These are phyloP conservation scores for Alectoria sarmentosa DNA, from an alignment of 495 filamentous ascomycete genomes.

Conservation along the genomic window DNA sequence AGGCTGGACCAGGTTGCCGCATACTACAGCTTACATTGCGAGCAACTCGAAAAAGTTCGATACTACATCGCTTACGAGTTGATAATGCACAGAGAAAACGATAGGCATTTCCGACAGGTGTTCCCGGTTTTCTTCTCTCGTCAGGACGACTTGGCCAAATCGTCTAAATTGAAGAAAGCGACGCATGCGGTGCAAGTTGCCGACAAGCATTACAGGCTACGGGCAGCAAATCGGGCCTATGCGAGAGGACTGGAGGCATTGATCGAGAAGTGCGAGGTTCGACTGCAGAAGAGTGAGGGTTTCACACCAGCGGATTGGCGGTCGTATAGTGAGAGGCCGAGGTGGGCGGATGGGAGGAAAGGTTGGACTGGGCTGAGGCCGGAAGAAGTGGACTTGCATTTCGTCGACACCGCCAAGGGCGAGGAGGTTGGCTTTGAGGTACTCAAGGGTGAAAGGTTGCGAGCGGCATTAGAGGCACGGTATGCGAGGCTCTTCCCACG, in stretches of 20 bases:
- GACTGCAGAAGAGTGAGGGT: not conserved
- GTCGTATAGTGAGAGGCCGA: not conserved
- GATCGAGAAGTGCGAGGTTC: not conserved
- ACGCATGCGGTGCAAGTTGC: not conserved
- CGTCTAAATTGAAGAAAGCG: not conserved
- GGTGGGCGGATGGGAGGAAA: not conserved
- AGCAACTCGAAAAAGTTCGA: not conserved
- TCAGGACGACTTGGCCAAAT: not conserved
- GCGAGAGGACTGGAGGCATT: not conserved
- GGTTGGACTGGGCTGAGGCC: conserved; percentile 4
- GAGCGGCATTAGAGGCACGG: not conserved
- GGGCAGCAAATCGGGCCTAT: not conserved
- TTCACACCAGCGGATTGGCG: not conserved
- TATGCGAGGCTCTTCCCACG: not conserved
- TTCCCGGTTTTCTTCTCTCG: not conserved
- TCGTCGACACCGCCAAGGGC: not conserved
- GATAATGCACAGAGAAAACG: not conserved
- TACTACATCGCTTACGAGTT: not conserved
- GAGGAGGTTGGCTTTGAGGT: not conserved
- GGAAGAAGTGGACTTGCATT: not conserved
- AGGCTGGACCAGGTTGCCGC: not conserved
- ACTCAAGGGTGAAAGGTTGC: not conserved
- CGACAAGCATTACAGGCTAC: not conserved
- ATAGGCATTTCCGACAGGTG: not conserved
- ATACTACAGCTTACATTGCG: not conserved